Conservation (phyloP, 139 green algal species). For the Ettlia oleoabundans region DNA sequence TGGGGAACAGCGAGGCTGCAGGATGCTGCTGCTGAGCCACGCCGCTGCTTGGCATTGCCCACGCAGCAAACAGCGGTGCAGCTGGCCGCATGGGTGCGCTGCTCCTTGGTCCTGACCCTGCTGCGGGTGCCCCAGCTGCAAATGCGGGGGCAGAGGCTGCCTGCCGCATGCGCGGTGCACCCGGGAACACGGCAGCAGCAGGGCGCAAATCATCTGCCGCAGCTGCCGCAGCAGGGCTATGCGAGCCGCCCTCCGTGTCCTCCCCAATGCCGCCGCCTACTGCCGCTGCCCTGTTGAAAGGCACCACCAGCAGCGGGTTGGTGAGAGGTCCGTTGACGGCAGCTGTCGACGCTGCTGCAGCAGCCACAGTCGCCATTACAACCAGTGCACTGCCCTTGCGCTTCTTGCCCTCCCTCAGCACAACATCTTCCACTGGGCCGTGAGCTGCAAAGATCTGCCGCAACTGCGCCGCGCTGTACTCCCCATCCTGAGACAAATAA, state of each 20-base stretch:
- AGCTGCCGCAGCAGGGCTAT: neutral
- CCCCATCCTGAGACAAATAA: slow-evolving; percentile 15
- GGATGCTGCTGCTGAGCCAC: neutral
- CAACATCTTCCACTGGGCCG: slow-evolving; percentile 68
- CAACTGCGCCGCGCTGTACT: slow-evolving; percentile 48
- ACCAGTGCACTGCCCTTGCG: slow-evolving; percentile 64
- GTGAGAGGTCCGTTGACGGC: slow-evolving; percentile 19
- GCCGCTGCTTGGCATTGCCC: neutral
- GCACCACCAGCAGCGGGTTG: slow-evolving; percentile 54
- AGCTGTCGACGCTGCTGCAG: slow-evolving; percentile 33
- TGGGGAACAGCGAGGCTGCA: slow-evolving; percentile 12
- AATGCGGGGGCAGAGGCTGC: neutral
- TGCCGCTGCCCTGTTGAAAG: slow-evolving; percentile 40
- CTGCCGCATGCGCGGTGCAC: neutral
- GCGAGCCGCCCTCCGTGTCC: neutral
- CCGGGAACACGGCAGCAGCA: neutral
- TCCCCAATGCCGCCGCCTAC: neutral
- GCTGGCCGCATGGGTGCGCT: no score
- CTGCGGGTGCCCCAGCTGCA: neutral
- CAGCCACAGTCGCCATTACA: slow-evolving; percentile 56
- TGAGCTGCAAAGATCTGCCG: slow-evolving; percentile 52
- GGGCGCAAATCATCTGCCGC: neutral
- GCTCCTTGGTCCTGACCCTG: neutral
- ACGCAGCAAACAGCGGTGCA: slow-evolving; percentile 12
- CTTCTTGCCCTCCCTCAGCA: slow-evolving; percentile 55